A percentile compares a stretch with the other conserved stretches of the same genome.
Conservation (phyloP, 129 eudicot genomes). For the Flaveria ramosissima region DNA sequence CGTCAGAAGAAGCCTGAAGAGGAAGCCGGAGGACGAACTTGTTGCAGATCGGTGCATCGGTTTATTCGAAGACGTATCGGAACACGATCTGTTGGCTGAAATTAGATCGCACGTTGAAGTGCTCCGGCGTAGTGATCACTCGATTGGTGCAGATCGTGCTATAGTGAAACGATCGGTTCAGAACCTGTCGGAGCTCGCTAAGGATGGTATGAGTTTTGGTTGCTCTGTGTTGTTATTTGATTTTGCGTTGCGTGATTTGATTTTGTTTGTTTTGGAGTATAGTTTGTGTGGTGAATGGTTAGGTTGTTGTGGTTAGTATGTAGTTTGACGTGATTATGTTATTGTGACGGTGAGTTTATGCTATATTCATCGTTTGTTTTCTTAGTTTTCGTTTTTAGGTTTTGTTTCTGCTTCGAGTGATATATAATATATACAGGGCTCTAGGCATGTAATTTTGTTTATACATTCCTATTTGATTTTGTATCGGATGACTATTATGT, state of each 20-base stretch:
- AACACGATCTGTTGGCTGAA: constrained; percentile 58
- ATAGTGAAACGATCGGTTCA: constrained; percentile 65
- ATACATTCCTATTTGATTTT: neutral
- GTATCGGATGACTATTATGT: no score
- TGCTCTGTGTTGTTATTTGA: neutral
- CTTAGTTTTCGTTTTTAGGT: no score
- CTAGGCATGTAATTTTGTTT: neutral
- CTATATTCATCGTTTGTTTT: neutral
- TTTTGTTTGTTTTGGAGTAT: neutral
- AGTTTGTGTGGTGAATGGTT: neutral
- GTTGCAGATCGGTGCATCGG: constrained; percentile 41
- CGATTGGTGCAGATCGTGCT: constrained; percentile 66
- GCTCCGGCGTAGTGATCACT: constrained; percentile 40
- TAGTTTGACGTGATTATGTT: no score
- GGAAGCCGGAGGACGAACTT: constrained; percentile 75
- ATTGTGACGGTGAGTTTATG: neutral
- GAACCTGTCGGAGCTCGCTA: constrained; percentile 61
- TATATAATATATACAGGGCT: neutral
- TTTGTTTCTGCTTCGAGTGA: no score
- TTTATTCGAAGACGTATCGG: constrained; percentile 33
- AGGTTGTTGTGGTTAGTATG: neutral
- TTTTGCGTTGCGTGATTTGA: neutral
- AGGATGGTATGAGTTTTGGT: constrained; percentile 48
- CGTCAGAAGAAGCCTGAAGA: constrained; percentile 72
- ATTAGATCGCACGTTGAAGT: constrained; percentile 59